Evolutionary conservation across 2,329 filamentous ascomycete genomes (phyloP), one percentile per base, ranked within the genome.

Genomic region (Neofusicoccum sp.): DNA sequence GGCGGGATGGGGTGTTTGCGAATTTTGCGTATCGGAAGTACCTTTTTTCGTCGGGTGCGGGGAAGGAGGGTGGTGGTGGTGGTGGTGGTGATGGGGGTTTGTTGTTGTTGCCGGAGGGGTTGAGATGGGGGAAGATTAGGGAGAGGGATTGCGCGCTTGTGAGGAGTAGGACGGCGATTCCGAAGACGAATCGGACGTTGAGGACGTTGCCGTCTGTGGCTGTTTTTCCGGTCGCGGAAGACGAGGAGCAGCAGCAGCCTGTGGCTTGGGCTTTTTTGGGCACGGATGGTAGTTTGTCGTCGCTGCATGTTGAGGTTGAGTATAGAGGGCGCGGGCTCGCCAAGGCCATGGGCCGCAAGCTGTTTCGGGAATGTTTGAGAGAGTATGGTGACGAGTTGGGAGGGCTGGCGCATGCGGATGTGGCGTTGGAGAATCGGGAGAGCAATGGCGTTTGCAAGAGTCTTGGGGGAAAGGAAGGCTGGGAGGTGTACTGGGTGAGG

Each of bases 211-310:
- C 76, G 6, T 73, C 68, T 26, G 66, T 73, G n/a, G 70, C 69
- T 78, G 75, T 68, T 71, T 79, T 70, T 61, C n/a, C 31, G n/a
- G 59, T 12, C 3, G 36, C 3, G 30, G 30, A 34, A 14, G 45
- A 33, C 5, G 36, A 71, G 77, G 8, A 1, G 11, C 8, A 16
- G n/a, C 8, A 31, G 12, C 57, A 26, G 80, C 74, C 82, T 0
- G 74, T 90, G 4, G 84, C 86, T 0, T 91, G 88, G 88, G 83
- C 81, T 0, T 89, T 90, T 58, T 66, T 78, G 73, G 86, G 84
- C 0, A 75, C 82, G 2, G 87, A 89, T 67, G 86, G 82, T 0
- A 85, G 83, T n/a, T 69, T 89, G 14, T 82, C 80, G 9, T 83
- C 82, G 31, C 71, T 89, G 36, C 84, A 88, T 69, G 85, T 83